A percentile compares a stretch with the other conserved stretches of the same genome.
These are phyloP conservation scores for Clarireedia homoeocarpa DNA, from an alignment of 2,329 filamentous ascomycete genomes.

Conservation along the genomic window DNA sequence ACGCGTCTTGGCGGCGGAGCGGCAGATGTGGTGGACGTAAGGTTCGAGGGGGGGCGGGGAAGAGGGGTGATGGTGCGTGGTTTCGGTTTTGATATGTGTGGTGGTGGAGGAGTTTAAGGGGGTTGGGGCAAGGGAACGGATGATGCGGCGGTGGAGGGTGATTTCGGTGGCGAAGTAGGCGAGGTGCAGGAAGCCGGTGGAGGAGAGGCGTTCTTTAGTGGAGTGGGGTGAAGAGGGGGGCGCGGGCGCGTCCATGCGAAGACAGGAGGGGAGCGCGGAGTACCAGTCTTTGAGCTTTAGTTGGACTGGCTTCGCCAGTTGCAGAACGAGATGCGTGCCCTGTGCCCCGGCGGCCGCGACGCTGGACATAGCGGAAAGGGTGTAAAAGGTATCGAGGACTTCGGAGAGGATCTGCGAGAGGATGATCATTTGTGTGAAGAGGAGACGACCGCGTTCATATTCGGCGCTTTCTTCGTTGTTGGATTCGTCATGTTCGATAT, in stretches of 20 bases:
- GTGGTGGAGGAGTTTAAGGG: constrained; percentile 35
- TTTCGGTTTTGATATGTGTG: constrained; percentile 32
- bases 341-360: constrained; percentile 59
- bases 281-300: constrained; percentile 80
- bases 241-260: constrained; percentile 57
- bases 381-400: constrained; percentile 78
- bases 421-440: constrained; percentile 70
- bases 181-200: constrained; percentile 74
- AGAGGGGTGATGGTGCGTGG: constrained; percentile 6
- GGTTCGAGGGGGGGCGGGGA: constrained; percentile 47
- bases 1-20: constrained; percentile 85
- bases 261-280: constrained; percentile 49
- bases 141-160: constrained; percentile 83
- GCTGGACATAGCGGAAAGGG: constrained; percentile 64
- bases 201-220: constrained; percentile 41
- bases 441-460: constrained; percentile 57
- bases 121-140: constrained; percentile 60
- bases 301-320: constrained; percentile 73
- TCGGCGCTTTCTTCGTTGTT: constrained; percentile 53
- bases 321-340: constrained; percentile 64
- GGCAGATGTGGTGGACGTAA: constrained; percentile 86
- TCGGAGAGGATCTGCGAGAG: constrained; percentile 70
- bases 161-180: constrained; percentile 94
- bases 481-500: constrained; percentile 58
- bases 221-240: constrained; percentile 36